A percentile compares a stretch with the other conserved stretches of the same genome.
Evolutionary conservation across 768 basidiomycete species (phyloP).

Genomic region (Epithele typhae): DNA sequence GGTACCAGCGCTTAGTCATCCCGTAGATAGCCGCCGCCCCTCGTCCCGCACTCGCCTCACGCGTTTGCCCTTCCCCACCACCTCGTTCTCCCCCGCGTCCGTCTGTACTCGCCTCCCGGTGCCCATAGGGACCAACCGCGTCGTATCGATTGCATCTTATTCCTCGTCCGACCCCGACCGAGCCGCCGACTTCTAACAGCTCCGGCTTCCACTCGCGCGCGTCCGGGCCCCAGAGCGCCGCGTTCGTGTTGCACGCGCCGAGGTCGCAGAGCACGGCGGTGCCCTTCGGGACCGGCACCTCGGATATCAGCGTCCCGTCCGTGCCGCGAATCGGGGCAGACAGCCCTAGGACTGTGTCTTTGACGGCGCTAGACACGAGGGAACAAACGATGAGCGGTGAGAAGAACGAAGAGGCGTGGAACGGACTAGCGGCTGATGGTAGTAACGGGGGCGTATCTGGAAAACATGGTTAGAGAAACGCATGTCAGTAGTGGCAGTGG

Average conservation of each 20-base stretch:
- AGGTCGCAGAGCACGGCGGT: slow-evolving; percentile 23
- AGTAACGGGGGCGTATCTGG: slow-evolving; percentile 6
- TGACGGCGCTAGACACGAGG: slow-evolving; percentile 4
- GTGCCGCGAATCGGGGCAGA: slow-evolving; percentile 25
- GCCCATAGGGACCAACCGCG: too few species aligned
- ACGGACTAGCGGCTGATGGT: slow-evolving; percentile 8
- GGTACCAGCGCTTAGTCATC: too few species aligned
- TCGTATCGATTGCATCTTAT: too few species aligned
- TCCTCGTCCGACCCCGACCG: too few species aligned
- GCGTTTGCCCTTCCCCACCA: too few species aligned
- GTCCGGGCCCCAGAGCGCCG: slow-evolving; percentile 38
- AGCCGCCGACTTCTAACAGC: too few species aligned
- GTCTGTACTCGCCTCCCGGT: too few species aligned
- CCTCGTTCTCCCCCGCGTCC: too few species aligned
- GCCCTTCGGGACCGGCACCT: slow-evolving; percentile 25
- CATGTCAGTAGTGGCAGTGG: slow-evolving; percentile 28
- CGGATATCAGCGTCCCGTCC: slow-evolving; percentile 23
- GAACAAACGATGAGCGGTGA: not conserved
- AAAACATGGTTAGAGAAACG: not conserved
- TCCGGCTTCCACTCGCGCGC: slow-evolving; percentile 40
- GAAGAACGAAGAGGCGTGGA: too few species aligned
- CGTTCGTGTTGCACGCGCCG: slow-evolving; percentile 30
- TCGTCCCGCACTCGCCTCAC: too few species aligned
- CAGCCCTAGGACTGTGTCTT: slow-evolving; percentile 26
- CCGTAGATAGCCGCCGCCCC: too few species aligned